Base-by-base conservation (phyloP, 345 rosid genomes). In the Euphorbia pulcherrima region DNA sequence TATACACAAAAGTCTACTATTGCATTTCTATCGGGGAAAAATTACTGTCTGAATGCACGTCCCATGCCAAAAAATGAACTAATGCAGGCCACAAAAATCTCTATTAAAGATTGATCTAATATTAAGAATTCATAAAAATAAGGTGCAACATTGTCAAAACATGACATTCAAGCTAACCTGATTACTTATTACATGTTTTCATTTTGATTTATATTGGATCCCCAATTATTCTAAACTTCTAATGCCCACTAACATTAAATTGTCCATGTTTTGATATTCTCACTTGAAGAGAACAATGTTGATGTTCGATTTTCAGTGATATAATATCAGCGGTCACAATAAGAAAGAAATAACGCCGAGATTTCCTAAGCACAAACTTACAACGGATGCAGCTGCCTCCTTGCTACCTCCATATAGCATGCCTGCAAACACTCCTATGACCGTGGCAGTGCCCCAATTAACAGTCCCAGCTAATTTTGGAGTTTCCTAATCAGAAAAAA, bases 361-460 rank as follows among this genome's bases (percentile, higher is more conserved):
- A 9, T 4, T 29, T 46, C 27, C 41, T 51, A 41, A 28, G 46
- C 54, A 66, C 9, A 58, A 46, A 74, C 94, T 77, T 83, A 94
- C 96, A 77, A 84, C 90, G 40, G 97, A 89, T 68, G 96, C 97
- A 75, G 92, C 68, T 62, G 96, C 99, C 74, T 94, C 99, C 82
- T 88, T 89, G 88, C 95, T 86, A 20, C 97, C 99, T 63, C 96
- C 99, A 76, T 89, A 91, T 11, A 94, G 40, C 90, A 91, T 74
- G 73, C 99, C 99, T 11, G 95, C 94, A 75, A 89, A 91, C 37
- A 94, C 80, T 60, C 96, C 97, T 65, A 94, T 64, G 28, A 91
- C 87, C 5, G 97, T 88, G 1, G 97, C 90, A 13, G 96, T 76
- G 65, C 96, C 96, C 97, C 99, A 89, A 69, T 88, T 84, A 21